Base-by-base conservation (phyloP, 139 green algal genomes). In the Micractinium sp. region DNA sequence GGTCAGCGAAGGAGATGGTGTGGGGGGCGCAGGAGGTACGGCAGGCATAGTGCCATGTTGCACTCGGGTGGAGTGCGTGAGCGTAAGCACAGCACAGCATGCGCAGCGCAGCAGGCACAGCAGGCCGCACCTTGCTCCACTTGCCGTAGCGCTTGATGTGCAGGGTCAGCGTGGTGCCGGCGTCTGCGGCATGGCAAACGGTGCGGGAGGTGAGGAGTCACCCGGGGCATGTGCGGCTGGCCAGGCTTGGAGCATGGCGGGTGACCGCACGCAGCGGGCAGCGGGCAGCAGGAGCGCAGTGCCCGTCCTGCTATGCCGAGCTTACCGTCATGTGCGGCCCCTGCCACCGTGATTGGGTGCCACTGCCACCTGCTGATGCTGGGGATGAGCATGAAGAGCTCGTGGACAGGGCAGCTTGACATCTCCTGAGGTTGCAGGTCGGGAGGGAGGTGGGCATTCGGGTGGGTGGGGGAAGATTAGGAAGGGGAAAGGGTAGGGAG, bases 361-460 rank as follows among this genome's bases (percentile, higher is more conserved):
- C 91, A 93, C 82, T 93, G 91, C 91, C 91, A 93, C 18, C 89
- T 41, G 41, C 80, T 91, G 66, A 93, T 89, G 56, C n/a, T 80
- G 2, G 91, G 91, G 31, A 93, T 76, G 1, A 93, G 80, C 56
- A 93, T 33, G 78, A 86, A 93, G 15, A 93, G 67, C 63, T 93
- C 91, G 38, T 87, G 66, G 31, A 93, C 71, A 12, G 91, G 91
- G 84, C 90, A 93, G 63, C n/a, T n/a, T 13, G 31, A 81, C 20
- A 90, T 33, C 69, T 29, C 31, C 90, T 93, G 90, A 41, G 82
- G 15, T 25, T 2, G 33, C 27, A 53, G 71, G 41, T 1, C 2
- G 20, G 9, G 25, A 41, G 19, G 73, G 14, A 79, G 27, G 12
- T 13, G 31, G 19, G 18, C 3, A 23, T 3, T 15, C 25, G 4